A percentile compares a stretch with the other conserved stretches of the same genome.
Evolutionary conservation across 1,139 yeast genomes (phyloP).

Genomic region (Lodderomyces orthopsilosis): DNA sequence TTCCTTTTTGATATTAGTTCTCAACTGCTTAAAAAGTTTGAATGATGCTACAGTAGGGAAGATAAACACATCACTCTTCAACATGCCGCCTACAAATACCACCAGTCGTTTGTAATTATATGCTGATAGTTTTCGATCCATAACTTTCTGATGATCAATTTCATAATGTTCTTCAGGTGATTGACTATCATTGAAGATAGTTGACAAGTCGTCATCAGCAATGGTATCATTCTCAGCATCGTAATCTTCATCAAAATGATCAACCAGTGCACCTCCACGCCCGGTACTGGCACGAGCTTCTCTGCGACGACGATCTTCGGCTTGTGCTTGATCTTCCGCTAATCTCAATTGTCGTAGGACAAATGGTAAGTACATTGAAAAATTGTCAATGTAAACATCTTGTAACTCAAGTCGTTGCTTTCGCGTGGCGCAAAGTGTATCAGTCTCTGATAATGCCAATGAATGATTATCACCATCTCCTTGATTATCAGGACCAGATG

Average conservation of each 20-base stretch:
- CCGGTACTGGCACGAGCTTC: not conserved
- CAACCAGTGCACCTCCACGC: not conserved
- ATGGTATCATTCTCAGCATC: conserved; percentile 7
- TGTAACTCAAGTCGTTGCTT: conserved; percentile 33
- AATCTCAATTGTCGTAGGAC: conserved; percentile 28
- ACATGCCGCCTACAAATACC: conserved; percentile 32
- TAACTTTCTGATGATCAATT: conserved; percentile 11
- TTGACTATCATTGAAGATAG: conserved; percentile 21
- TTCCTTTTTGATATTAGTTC: conserved; percentile 22
- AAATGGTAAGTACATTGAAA: conserved; percentile 38
- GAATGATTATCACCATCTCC: conserved; percentile 9
- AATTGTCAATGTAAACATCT: conserved; percentile 35
- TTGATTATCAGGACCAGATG: conserved; percentile 2
- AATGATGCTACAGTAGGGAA: conserved; percentile 33
- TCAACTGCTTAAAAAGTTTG: conserved; percentile 27
- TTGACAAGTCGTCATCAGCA: conserved; percentile 22
- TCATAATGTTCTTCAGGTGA: conserved; percentile 6
- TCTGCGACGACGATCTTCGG: not conserved
- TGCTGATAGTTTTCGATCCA: conserved; percentile 17
- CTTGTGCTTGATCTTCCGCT: conserved; percentile 9
- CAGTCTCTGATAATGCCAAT: conserved; percentile 23
- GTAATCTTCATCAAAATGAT: conserved; percentile 5
- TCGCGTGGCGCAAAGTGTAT: conserved; percentile 21
- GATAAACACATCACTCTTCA: conserved; percentile 29
- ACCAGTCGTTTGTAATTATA: conserved; percentile 30